Percentiles rank a stretch among this genome's conserved stretches.
Conservation (phyloP, 169 alveolate genomes). For the Cryptosporidium bovis region DNA sequence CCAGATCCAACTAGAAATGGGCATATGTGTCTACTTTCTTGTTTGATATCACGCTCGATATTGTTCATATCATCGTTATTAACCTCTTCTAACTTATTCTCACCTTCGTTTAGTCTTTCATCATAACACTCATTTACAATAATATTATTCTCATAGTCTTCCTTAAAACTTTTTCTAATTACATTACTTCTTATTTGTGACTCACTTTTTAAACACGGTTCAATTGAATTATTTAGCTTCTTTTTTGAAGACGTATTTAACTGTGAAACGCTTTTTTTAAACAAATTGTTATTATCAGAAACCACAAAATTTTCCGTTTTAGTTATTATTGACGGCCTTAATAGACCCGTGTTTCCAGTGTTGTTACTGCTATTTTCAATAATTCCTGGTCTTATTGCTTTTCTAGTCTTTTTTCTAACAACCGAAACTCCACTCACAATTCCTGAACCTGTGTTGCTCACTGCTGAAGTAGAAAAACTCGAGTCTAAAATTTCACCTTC, state of each 20-base stretch:
- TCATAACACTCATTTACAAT: neutral
- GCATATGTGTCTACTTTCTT: neutral
- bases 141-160: neutral
- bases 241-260: neutral
- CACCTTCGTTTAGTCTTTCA: neutral
- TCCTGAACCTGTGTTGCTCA: neutral
- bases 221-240: conserved; percentile 1
- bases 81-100: neutral
- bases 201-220: neutral
- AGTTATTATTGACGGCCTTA: conserved; percentile 19
- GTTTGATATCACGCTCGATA: neutral
- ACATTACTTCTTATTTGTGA: neutral
- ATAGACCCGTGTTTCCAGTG: neutral
- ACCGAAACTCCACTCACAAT: neutral
- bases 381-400: conserved; percentile 52
- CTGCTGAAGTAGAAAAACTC: too few relatives aligned
- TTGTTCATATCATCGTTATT: neutral
- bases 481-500: too few relatives aligned
- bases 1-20: conserved; percentile 70
- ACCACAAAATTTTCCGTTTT: conserved; percentile 7
- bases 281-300: conserved; percentile 9
- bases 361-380: conserved; percentile 24
- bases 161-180: neutral
- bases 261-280: neutral
- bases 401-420: conserved; percentile 49